Conservation (phyloP, 495 filamentous ascomycete species). For the Tuber melanosporum region DNA sequence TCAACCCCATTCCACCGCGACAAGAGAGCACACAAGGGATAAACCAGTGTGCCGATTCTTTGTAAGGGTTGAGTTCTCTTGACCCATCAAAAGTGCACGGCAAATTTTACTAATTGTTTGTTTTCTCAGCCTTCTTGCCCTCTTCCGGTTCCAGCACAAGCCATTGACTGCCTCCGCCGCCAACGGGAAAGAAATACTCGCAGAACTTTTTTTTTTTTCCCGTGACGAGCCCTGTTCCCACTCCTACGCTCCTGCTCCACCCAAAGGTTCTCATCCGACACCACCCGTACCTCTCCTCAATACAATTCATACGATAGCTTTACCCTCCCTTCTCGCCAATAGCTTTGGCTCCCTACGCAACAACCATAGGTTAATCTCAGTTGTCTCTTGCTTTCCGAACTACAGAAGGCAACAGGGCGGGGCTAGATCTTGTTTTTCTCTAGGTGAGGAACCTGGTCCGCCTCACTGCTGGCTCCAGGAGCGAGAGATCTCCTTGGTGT, state of each 20-base stretch:
- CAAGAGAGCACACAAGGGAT: neutral
- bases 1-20: neutral
- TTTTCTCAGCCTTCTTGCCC: neutral
- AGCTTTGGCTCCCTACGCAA: neutral
- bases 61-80: neutral
- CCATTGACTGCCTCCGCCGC: neutral
- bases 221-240: neutral
- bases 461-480: neutral
- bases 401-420: neutral
- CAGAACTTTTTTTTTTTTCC: neutral
- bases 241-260: neutral
- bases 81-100: neutral
- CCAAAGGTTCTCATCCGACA: neutral
- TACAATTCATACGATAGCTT: constrained; percentile 4
- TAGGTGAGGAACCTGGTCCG: neutral
- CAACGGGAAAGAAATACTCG: neutral
- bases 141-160: neutral
- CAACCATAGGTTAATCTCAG: neutral
- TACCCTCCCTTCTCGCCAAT: neutral
- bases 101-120: neutral
- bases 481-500: neutral
- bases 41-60: neutral
- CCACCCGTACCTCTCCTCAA: neutral
- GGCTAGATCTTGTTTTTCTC: neutral
- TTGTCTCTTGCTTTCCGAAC: neutral